Conservation (phyloP, 495 filamentous ascomycete genomes). For the Penicillium maclennaniae region DNA sequence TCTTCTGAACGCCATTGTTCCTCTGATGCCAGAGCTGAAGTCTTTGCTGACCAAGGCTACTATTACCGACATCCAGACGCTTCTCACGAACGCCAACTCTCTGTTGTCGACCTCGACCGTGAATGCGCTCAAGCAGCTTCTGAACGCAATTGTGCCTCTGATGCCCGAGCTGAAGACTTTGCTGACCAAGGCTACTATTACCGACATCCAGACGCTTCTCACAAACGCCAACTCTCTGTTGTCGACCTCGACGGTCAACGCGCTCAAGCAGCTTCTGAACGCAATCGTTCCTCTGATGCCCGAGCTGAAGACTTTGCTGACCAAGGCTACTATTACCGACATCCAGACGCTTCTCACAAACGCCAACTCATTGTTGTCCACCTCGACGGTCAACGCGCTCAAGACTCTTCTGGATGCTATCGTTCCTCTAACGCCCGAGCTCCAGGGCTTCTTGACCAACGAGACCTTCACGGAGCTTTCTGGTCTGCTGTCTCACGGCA, state of each 20-base stretch:
- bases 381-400: slow-evolving; percentile 30
- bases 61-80: slow-evolving; percentile 30
- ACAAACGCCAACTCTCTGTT: slow-evolving; percentile 33
- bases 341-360: slow-evolving; percentile 35
- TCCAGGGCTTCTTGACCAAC: slow-evolving; percentile 37
- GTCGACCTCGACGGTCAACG: slow-evolving; percentile 6
- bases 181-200: slow-evolving; percentile 36
- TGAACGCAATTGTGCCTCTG: slow-evolving; percentile 35
- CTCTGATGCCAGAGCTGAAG: slow-evolving; percentile 25
- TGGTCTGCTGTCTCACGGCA: slow-evolving; percentile 35
- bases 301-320: slow-evolving; percentile 25
- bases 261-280: slow-evolving; percentile 13
- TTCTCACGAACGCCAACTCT: slow-evolving; percentile 37
- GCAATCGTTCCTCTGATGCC: slow-evolving; percentile 21
- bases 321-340: slow-evolving; percentile 30
- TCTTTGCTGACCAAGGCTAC: slow-evolving; percentile 29
- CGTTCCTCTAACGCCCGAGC: slow-evolving; percentile 33
- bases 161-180: slow-evolving; percentile 36
- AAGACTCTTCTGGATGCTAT: slow-evolving; percentile 33
- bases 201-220: slow-evolving; percentile 26
- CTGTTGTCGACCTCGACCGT: slow-evolving; percentile 34
- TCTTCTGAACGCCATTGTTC: slow-evolving; percentile 8
- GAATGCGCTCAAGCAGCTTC: slow-evolving; percentile 26
- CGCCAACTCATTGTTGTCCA: slow-evolving; percentile 34
- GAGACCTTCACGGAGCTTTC: slow-evolving; percentile 34